phyloP scores from a whole-genome alignment of 2,329 filamentous ascomycete genomes.

The Trichophyton schoenleinii region DNA sequence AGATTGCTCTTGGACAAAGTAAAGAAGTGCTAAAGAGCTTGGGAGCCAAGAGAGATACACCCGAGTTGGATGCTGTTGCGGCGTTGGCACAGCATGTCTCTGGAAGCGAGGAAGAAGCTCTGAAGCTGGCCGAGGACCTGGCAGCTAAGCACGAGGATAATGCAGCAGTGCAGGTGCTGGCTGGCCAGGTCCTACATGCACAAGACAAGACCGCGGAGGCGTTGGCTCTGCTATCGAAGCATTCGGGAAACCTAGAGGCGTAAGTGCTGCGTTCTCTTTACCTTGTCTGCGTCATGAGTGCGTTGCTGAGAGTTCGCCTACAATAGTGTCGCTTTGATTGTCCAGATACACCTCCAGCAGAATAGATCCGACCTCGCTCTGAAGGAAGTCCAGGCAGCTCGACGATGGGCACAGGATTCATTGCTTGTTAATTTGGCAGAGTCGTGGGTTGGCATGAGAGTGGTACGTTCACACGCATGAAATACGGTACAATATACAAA shows the following conservation, averaged over 20 bases:
- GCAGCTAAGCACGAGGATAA: conserved; percentile 58
- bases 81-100: conserved; percentile 57
- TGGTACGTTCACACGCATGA: conserved; percentile 44
- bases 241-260: conserved; percentile 71
- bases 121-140: conserved; percentile 53
- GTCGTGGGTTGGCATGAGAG: conserved; percentile 80
- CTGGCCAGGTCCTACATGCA: conserved; percentile 68
- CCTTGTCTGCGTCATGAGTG: background rate
- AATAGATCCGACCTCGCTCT: conserved; percentile 82
- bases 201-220: conserved; percentile 78
- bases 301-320: background rate
- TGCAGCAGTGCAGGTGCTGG: conserved; percentile 64
- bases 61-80: conserved; percentile 63
- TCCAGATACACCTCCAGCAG: conserved; percentile 84
- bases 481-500: background rate
- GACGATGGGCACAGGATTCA: conserved; percentile 91
- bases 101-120: conserved; percentile 51
- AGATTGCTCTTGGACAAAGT: conserved; percentile 68
- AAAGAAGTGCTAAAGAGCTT: conserved; percentile 57
- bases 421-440: conserved; percentile 88
- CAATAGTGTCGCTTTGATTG: conserved; percentile 62
- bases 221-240: conserved; percentile 62
- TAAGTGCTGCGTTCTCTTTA: conserved; percentile 35
- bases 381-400: conserved; percentile 76
- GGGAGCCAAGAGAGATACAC: conserved; percentile 48